Base-by-base conservation (phyloP, 306 rosid species). In the Dryas octopetala region DNA sequence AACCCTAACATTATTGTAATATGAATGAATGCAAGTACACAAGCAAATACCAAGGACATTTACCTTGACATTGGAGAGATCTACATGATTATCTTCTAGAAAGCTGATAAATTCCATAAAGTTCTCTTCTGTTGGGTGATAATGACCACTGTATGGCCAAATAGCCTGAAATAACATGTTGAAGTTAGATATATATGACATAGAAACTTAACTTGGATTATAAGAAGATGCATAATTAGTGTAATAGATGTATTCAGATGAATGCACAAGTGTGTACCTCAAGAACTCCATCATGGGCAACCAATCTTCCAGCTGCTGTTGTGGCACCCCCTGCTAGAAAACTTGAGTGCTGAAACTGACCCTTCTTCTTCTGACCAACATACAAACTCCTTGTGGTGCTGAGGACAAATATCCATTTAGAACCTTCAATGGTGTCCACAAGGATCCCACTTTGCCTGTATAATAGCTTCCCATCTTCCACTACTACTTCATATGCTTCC, bases 131-230 rank as follows among this genome's bases (percentile, higher is more conserved):
- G 97, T 93, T 61, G 98, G 98, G 78, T 74, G 98, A 82, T 93
- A 93, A 77, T 93, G 98, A 60, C 98, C 98, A 77, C 97, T 93
- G 68, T 93, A 93, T 1, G 98, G 98, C 98, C 98, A 93, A 76
- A 93, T 91, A 48, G 97, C 98, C 96, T 93, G 80, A 70, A 80
- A 68, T 19, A 74, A 12, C 43, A 51, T 23, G 44, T 48, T 46
- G 55, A 40, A 47, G 17, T 7, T 4, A 49, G 51, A 62, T 53
- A 68, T 57, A 38, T 15, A 48, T 59, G 23, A 17, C 11, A 17
- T 5, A 13, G 0, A 14, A 44, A 53, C 55, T 14, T 14, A 32
- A 65, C 62, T 70, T 52, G 12, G n/a, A 26, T 9, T 4, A 15
- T 43, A 74, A 26, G 28, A 9, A 28, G 17, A 16, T 19, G n/a